Evolutionary conservation across 768 basidiomycete species (phyloP).

Genomic region (Rhodosporidiobolus sp.): DNA sequence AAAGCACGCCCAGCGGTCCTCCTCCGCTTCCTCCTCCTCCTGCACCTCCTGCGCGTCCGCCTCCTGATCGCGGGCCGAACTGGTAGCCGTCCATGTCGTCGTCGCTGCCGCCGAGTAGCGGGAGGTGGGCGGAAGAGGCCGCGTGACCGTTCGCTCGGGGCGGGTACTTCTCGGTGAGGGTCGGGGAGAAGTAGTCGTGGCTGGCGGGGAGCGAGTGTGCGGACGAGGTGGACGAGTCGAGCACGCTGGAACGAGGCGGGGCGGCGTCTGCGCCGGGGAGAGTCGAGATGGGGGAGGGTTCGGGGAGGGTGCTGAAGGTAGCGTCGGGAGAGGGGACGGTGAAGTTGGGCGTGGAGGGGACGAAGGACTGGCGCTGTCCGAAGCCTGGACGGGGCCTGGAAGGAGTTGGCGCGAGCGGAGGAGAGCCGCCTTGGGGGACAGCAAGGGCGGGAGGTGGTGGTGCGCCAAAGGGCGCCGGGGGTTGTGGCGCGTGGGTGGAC

Average conservation of each 20-base stretch:
- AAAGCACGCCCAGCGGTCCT: not conserved
- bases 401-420: not conserved
- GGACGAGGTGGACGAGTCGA: not conserved
- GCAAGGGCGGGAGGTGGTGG: not conserved
- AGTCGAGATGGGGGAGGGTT: not conserved
- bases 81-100: constrained; percentile 2
- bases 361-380: not conserved
- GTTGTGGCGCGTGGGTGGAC: too few relatives aligned
- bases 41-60: not conserved
- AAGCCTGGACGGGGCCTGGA: not conserved
- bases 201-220: not conserved
- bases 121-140: constrained; percentile 21
- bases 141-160: not conserved
- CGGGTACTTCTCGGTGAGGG: constrained; percentile 9
- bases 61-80: not conserved
- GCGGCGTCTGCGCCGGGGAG: not conserved
- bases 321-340: not conserved
- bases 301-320: not conserved
- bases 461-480: too few relatives aligned
- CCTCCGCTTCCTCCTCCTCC: too few relatives aligned
- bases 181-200: not conserved
- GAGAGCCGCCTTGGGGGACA: not conserved
- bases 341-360: constrained; percentile 8
- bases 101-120: constrained; percentile 16
- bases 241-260: not conserved